Conservation (phyloP, 1,284 basidiomycete genomes). For the Pseudozyma tsukubaensis region DNA sequence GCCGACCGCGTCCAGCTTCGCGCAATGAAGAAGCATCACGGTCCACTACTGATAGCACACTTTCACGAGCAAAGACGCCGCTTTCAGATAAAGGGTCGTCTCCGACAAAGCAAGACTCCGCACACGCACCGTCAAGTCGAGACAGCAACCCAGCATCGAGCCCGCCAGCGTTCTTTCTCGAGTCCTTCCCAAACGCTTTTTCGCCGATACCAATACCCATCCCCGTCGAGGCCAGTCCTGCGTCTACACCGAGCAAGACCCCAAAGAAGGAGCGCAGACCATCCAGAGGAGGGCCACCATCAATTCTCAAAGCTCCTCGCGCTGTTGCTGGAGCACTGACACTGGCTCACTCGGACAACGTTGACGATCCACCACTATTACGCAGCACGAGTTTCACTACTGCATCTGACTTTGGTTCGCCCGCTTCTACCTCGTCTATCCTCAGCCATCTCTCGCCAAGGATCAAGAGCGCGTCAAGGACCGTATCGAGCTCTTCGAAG, state of each 20-base stretch:
- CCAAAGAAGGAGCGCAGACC: conserved; percentile 15
- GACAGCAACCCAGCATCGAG: conserved; percentile 1
- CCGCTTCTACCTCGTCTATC: conserved; percentile 14
- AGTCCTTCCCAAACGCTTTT: conserved; percentile 47
- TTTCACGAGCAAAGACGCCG: background rate
- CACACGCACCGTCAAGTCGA: background rate
- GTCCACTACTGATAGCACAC: background rate
- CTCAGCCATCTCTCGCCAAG: conserved; percentile 20
- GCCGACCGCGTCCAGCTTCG: conserved; percentile 31
- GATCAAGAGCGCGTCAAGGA: background rate
- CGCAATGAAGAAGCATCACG: background rate
- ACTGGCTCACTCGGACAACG: conserved; percentile 19
- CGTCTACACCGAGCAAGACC: background rate
- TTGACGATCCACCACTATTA: conserved; percentile 10
- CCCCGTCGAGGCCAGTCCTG: background rate
- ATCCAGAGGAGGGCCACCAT: conserved; percentile 14
- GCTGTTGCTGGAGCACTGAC: conserved; percentile 28
- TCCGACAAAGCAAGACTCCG: background rate
- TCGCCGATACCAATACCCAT: background rate
- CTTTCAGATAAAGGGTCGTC: background rate
- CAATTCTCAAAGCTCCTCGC: conserved; percentile 27
- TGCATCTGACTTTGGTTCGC: conserved; percentile 26
- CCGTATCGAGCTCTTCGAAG: background rate
- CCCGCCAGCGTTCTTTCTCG: conserved; percentile 50
- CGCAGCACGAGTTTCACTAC: conserved; percentile 24